Conservation (phyloP, 805 yeast genomes). For the Nakazawaea sp. region DNA sequence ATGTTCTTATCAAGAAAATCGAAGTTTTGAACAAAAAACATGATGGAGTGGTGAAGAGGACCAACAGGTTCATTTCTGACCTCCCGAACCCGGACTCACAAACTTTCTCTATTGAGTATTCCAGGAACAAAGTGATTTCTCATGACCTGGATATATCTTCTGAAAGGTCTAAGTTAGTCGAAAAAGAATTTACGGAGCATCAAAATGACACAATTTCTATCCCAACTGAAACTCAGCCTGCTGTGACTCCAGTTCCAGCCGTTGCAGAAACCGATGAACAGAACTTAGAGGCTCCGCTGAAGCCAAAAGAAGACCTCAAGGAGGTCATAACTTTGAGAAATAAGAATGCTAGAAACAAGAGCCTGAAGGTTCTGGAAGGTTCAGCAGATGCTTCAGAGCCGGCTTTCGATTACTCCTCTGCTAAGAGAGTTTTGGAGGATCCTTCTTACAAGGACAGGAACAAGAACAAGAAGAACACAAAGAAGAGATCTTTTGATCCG, state of each 20-base stretch:
- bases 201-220: conserved; percentile 4
- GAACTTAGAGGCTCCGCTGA: conserved; percentile 14
- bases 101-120: conserved; percentile 3
- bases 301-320: conserved; percentile 19
- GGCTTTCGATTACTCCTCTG: conserved; percentile 12
- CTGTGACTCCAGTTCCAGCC: conserved; percentile 11
- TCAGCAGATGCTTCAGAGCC: conserved; percentile 21
- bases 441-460: conserved; percentile 1
- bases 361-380: conserved; percentile 17
- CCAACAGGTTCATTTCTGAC: conserved; percentile 3
- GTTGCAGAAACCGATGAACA: conserved; percentile 15
- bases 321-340: conserved; percentile 26
- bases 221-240: conserved; percentile 1
- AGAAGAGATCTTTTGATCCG: conserved; percentile 12
- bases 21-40: not conserved
- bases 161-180: not conserved
- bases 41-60: not conserved
- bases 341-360: conserved; percentile 15
- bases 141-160: not conserved
- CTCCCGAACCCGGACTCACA: conserved; percentile 1
- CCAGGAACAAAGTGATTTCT: conserved; percentile 9
- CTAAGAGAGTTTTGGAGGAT: conserved; percentile 17
- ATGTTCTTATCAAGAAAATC: conserved; percentile 4
- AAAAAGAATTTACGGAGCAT: conserved; percentile 2
- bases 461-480: conserved; percentile 4